Percentiles rank a stretch among this genome's conserved stretches.
These are phyloP conservation scores for Trifolium dubium DNA, from an alignment of 306 rosid genomes.

Conservation along the genomic window DNA sequence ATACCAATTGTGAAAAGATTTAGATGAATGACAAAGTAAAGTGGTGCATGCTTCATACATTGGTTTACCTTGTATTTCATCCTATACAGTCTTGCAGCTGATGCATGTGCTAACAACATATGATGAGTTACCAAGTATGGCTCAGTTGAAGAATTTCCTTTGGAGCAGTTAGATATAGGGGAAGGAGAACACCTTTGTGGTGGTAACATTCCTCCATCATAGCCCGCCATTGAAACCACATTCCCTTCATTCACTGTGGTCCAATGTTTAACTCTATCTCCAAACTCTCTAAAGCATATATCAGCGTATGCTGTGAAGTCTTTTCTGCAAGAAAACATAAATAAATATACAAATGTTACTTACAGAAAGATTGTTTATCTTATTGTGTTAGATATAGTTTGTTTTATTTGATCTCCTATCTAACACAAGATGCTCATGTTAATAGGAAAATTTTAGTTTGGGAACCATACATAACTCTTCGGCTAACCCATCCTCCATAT, in stretches of 20 bases:
- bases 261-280: conserved; percentile 63
- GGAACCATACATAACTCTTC: conserved; percentile 56
- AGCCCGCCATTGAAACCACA: conserved; percentile 19
- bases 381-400: not conserved
- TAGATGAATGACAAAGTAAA: not conserved
- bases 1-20: not conserved
- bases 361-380: not conserved
- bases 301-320: conserved; percentile 55
- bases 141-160: conserved; percentile 59
- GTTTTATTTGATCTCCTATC: not conserved
- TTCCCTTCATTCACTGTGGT: conserved; percentile 57
- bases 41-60: not conserved
- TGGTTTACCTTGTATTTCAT: conserved; percentile 48
- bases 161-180: conserved; percentile 36
- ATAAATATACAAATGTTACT: conserved; percentile 3
- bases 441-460: not conserved
- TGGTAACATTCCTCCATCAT: conserved; percentile 37
- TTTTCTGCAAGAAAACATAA: conserved; percentile 38
- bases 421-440: not conserved
- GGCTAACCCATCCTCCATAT: conserved; percentile 79
- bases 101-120: conserved; percentile 53
- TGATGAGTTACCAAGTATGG: conserved; percentile 56
- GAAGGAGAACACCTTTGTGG: conserved; percentile 51
- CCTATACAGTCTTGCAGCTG: conserved; percentile 46
- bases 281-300: conserved; percentile 59